These are phyloP conservation scores for Cadophora sp. DNA, from an alignment of 2,329 filamentous ascomycete genomes.

Conservation along the genomic window DNA sequence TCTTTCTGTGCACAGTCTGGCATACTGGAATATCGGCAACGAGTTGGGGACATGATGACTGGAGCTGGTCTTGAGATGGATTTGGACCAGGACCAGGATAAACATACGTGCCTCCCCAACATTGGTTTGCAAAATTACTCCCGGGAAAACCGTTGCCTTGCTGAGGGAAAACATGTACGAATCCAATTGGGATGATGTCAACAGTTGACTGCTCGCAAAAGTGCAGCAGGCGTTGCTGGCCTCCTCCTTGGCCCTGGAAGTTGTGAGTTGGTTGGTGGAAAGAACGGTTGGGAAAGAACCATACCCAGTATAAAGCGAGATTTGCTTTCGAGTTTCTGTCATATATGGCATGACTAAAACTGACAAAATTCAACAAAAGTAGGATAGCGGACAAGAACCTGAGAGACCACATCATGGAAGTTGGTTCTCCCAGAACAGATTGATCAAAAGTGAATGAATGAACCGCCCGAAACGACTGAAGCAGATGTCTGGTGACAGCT, in stretches of 20 bases:
- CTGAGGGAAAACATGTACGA: constrained; percentile 49
- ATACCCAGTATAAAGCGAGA: constrained; percentile 50
- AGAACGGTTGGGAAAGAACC: background rate
- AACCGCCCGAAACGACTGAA: too few relatives aligned
- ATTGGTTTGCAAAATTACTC: constrained; percentile 51
- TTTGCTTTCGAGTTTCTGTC: constrained; percentile 46
- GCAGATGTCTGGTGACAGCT: too few relatives aligned
- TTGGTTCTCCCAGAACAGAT: too few relatives aligned
- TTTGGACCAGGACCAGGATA: constrained; percentile 31
- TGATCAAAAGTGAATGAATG: background rate
- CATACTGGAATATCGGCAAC: constrained; percentile 46
- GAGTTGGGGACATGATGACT: constrained; percentile 45
- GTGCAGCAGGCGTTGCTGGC: constrained; percentile 45
- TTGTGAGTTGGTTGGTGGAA: background rate
- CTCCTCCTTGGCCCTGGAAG: constrained; percentile 49
- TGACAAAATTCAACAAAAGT: constrained; percentile 16
- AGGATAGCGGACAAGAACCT: constrained; percentile 21
- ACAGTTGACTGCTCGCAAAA: constrained; percentile 49
- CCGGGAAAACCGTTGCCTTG: constrained; percentile 50
- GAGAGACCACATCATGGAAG: constrained; percentile 13
- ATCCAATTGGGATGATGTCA: constrained; percentile 50
- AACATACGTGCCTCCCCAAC: constrained; percentile 45
- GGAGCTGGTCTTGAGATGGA: constrained; percentile 43
- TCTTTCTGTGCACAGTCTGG: constrained; percentile 47
- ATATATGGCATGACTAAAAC: constrained; percentile 33